A percentile compares a stretch with the other conserved stretches of the same genome.
Evolutionary conservation across 805 yeast species (phyloP).

Genomic region (Starmerella apis): DNA sequence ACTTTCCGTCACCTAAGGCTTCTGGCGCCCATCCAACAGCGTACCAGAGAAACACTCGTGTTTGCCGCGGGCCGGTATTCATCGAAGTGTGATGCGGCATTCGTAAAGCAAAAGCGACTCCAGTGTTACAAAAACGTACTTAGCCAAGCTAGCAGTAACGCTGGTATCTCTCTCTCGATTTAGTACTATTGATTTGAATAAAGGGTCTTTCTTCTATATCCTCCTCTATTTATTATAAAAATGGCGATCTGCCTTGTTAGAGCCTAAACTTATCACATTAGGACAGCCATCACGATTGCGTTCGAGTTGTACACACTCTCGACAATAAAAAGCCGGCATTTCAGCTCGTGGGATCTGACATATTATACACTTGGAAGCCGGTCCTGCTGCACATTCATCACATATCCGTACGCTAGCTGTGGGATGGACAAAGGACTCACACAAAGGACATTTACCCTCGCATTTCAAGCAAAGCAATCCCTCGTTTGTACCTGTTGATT

Average conservation of each 20-base stretch:
- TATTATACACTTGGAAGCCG: neutral
- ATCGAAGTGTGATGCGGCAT: conserved; percentile 47
- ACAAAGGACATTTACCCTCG: conserved; percentile 6
- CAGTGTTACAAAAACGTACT: conserved; percentile 36
- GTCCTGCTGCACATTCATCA: conserved; percentile 5
- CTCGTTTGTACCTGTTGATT: neutral
- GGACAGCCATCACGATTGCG: conserved; percentile 6
- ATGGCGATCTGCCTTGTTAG: conserved; percentile 4
- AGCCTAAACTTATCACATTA: neutral
- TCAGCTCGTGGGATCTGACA: conserved; percentile 3
- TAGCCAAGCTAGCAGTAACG: conserved; percentile 24
- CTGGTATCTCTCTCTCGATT: no score
- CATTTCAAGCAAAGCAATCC: neutral
- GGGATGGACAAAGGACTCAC: conserved; percentile 5
- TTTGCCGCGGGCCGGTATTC: conserved; percentile 40
- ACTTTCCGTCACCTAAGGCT: conserved; percentile 35
- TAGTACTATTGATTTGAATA: no score
- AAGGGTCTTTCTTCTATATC: neutral
- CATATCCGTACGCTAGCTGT: neutral
- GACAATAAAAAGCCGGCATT: neutral
- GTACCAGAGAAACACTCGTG: conserved; percentile 42
- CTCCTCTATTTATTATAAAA: conserved; percentile 1
- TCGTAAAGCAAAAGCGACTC: conserved; percentile 44
- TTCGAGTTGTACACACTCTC: conserved; percentile 4
- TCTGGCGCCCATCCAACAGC: conserved; percentile 46